Evolutionary conservation across 1,139 yeast genomes (phyloP).

Genomic region (Kodamaea alishanica): DNA sequence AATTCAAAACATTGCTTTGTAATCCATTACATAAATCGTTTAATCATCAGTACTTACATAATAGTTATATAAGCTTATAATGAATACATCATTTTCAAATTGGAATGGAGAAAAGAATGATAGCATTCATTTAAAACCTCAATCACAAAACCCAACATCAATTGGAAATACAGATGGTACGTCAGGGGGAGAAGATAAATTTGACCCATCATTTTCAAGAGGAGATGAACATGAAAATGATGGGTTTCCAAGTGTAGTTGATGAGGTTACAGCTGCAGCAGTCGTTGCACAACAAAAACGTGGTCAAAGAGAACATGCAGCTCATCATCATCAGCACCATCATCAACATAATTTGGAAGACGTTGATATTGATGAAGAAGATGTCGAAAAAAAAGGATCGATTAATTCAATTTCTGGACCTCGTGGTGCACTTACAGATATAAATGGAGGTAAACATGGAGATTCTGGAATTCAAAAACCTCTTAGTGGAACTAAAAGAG

Average conservation of each 20-base stretch:
- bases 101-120: slow-evolving; percentile 23
- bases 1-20: slow-evolving; percentile 8
- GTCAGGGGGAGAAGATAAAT: slow-evolving; percentile 16
- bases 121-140: slow-evolving; percentile 2
- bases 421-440: slow-evolving; percentile 6
- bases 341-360: slow-evolving; percentile 5
- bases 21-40: slow-evolving; percentile 11
- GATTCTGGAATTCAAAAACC: slow-evolving; percentile 7
- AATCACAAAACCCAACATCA: too few relatives aligned
- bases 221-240: slow-evolving; percentile 18
- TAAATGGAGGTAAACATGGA: slow-evolving; percentile 3
- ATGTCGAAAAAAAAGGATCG: slow-evolving; percentile 6
- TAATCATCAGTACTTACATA: slow-evolving; percentile 9
- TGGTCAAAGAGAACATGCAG: neutral
- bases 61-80: slow-evolving; percentile 8
- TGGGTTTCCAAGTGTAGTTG: slow-evolving; percentile 21
- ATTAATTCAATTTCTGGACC: slow-evolving; percentile 1
- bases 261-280: slow-evolving; percentile 30
- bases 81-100: slow-evolving; percentile 25
- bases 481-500: slow-evolving; percentile 58
- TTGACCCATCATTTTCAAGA: slow-evolving; percentile 33
- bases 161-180: slow-evolving; percentile 3
- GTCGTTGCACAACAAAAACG: slow-evolving; percentile 21
- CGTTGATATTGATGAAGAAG: slow-evolving; percentile 10
- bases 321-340: neutral